Evolutionary conservation across 345 rosid genomes (phyloP).

Genomic region (Bretschneidera sinensis): DNA sequence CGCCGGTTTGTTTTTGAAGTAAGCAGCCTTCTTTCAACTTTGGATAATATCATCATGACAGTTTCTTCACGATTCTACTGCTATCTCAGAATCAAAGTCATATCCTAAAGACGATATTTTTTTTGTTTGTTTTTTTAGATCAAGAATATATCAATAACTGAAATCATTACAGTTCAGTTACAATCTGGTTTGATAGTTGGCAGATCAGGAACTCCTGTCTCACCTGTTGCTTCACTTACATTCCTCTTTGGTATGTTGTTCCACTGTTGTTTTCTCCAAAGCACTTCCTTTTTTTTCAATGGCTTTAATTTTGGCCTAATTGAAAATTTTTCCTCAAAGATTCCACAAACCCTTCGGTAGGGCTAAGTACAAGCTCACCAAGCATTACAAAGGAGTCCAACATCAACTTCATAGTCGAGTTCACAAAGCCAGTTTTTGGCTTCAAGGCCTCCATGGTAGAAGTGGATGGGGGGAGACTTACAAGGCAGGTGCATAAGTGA

Average conservation of each 20-base stretch:
- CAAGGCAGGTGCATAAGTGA: slow-evolving; percentile 49
- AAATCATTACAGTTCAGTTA: slow-evolving; percentile 37
- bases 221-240: slow-evolving; percentile 30
- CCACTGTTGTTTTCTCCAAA: neutral
- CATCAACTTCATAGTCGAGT: slow-evolving; percentile 40
- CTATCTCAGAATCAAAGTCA: neutral
- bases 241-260: slow-evolving; percentile 41
- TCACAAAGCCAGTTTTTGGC: slow-evolving; percentile 54
- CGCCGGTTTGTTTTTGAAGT: slow-evolving; percentile 41
- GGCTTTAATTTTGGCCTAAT: slow-evolving; percentile 12
- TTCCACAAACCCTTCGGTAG: slow-evolving; percentile 32
- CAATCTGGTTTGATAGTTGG: slow-evolving; percentile 30
- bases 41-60: neutral
- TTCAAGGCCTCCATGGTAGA: slow-evolving; percentile 38
- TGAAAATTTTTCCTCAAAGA: slow-evolving; percentile 23
- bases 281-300: slow-evolving; percentile 1
- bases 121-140: slow-evolving; percentile 36
- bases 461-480: slow-evolving; percentile 43
- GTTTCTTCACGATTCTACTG: neutral
- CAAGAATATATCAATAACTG: slow-evolving; percentile 28
- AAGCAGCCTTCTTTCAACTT: slow-evolving; percentile 12
- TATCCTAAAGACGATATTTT: slow-evolving; percentile 3
- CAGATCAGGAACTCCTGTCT: slow-evolving; percentile 37
- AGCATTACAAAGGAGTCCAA: slow-evolving; percentile 29
- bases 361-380: slow-evolving; percentile 39